Percentiles rank a stretch among this genome's conserved stretches.
phyloP scores from a whole-genome alignment of 495 filamentous ascomycete genomes.

The Hyphodiscus hymeniophilus region DNA sequence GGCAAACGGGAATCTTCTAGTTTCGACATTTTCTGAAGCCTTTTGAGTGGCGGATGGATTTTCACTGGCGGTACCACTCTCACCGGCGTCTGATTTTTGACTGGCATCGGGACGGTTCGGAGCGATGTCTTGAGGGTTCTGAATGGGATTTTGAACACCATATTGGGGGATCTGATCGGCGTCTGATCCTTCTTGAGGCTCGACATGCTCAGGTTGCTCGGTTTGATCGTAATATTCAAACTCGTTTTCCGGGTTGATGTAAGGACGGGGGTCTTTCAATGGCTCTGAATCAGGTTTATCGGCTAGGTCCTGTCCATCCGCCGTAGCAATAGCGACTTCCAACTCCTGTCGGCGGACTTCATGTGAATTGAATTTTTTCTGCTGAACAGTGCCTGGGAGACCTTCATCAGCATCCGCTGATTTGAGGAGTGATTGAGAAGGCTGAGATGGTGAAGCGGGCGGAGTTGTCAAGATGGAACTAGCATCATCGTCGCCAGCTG shows the following conservation, averaged over 20 bases:
- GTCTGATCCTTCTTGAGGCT: neutral
- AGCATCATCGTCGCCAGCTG: neutral
- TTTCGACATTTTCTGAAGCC: neutral
- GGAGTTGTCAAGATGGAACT: conserved; percentile 8
- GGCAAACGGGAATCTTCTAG: conserved; percentile 4
- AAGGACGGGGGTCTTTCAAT: conserved; percentile 1
- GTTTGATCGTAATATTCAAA: conserved; percentile 11
- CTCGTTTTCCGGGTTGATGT: neutral
- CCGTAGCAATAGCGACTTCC: too few relatives aligned
- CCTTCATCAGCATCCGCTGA: too few relatives aligned
- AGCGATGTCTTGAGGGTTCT: neutral
- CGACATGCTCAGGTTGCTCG: neutral
- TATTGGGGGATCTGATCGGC: neutral
- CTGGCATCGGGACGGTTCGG: neutral
- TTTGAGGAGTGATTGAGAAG: too few relatives aligned
- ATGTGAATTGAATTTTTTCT: too few relatives aligned
- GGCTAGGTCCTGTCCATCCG: too few relatives aligned
- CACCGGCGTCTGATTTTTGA: neutral
- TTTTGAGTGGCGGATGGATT: neutral
- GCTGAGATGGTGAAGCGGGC: neutral
- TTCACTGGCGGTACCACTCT: neutral
- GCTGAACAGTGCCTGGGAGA: too few relatives aligned
- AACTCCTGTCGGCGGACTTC: too few relatives aligned
- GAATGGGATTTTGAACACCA: too few relatives aligned
- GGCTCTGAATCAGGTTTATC: neutral